Base-by-base conservation (phyloP, 2,329 filamentous ascomycete species). In the Alternaria sp. region DNA sequence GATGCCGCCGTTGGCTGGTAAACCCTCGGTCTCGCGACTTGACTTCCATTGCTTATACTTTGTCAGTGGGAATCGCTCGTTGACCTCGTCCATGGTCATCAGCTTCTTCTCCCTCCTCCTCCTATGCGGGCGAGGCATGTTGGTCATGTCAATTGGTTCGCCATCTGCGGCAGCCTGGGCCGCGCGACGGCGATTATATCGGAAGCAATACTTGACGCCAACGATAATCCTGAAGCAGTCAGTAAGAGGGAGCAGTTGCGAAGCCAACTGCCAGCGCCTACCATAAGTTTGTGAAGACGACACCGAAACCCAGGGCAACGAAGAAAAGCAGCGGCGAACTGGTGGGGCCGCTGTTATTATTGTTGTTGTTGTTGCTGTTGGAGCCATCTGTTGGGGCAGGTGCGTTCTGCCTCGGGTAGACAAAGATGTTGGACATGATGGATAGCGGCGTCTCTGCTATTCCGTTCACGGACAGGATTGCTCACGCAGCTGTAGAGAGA, bases 21-120 rank as follows among this genome's bases (percentile, higher is more conserved):
- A 82, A 8, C 94, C 95, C 77, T 96, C 88, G 59, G 90, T 88
- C 58, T 93, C 93, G 60, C 94, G 90, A 57, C 88, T 88, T 7
- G 92, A 90, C 60, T 95, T 91, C 94, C 95, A 99, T 54, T 86
- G 88, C 83, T 99, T 98, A 86, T 99, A 99, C 80, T 98, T 98
- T 70, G 89, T 90, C 81, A 97, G 88, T 0, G 95, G 94, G 73
- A 99, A 99, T 70, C 96, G 92, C 69, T 96, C 93, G 77, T 99
- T 98, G 65, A 99, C 95, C 81, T 99, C 95, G 64, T 99, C 95
- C 89, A 98, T 97, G 2, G 92, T 92, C 95, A 99, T 98, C 69
- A 99, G 81, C 79, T 97, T 99, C 88, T 99, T 99, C 80, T 99
- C 95, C 61, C 94, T 89, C 67, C 94, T 88, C 73, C 94, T 87